Conservation (phyloP, 2,329 filamentous ascomycete genomes). For the Ceratocystis destructans region DNA sequence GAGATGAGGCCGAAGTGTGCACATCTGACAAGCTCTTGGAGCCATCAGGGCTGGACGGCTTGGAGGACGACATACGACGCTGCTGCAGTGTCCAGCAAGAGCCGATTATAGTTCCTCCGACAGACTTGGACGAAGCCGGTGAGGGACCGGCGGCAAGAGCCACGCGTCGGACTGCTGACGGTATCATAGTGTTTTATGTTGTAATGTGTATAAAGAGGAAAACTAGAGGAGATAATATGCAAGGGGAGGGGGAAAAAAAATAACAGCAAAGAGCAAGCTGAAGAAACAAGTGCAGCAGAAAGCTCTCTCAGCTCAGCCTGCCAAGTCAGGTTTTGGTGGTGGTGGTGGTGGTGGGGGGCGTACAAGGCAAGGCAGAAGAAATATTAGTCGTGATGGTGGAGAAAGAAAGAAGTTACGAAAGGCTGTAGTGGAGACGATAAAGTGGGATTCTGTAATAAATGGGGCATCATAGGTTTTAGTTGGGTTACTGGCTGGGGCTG, state of each 20-base stretch:
- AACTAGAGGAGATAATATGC: slow-evolving; percentile 14
- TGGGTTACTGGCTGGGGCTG: no score
- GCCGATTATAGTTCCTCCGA: slow-evolving; percentile 28
- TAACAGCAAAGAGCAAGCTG: background rate
- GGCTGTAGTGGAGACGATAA: slow-evolving; percentile 7
- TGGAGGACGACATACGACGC: slow-evolving; percentile 46
- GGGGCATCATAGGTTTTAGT: no score
- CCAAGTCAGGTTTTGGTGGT: background rate
- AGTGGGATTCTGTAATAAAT: background rate
- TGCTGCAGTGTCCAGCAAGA: slow-evolving; percentile 32
- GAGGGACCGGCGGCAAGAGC: slow-evolving; percentile 25
- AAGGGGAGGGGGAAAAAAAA: background rate
- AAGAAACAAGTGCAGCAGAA: slow-evolving; percentile 12
- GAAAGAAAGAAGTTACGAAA: slow-evolving; percentile 15
- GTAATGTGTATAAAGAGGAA: slow-evolving; percentile 13
- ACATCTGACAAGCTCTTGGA: slow-evolving; percentile 31
- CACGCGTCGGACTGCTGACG: slow-evolving; percentile 42
- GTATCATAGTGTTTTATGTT: slow-evolving; percentile 33
- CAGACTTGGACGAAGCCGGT: slow-evolving; percentile 27
- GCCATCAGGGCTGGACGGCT: slow-evolving; percentile 47
- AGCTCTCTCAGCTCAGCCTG: slow-evolving; percentile 14
- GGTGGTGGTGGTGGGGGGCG: background rate
- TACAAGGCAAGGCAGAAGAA: slow-evolving; percentile 9
- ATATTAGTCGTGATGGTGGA: slow-evolving; percentile 18
- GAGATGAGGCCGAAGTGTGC: slow-evolving; percentile 33